Conservation (phyloP, 1,139 yeast genomes). For the Barnettozyma hawaiiensis region DNA sequence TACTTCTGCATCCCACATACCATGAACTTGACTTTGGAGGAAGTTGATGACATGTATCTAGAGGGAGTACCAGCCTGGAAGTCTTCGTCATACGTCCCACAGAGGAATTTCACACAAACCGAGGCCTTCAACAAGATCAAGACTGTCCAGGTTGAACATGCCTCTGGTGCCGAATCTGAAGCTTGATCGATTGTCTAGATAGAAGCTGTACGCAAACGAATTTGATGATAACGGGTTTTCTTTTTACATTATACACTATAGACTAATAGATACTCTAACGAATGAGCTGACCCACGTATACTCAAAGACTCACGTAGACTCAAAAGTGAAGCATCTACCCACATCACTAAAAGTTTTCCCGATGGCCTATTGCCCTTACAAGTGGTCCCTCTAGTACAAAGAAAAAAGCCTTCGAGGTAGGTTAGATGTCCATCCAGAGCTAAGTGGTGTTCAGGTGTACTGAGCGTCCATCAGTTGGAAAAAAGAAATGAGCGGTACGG, state of each 20-base stretch:
- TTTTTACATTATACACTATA: no score
- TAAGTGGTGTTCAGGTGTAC: no score
- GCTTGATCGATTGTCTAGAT: no score
- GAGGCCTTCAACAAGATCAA: slow-evolving; percentile 21
- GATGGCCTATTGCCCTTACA: no score
- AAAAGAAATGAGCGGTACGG: slow-evolving; percentile 26
- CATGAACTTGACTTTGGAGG: slow-evolving; percentile 65
- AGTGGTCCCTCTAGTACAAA: no score
- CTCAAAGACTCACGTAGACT: no score
- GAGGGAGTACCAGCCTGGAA: slow-evolving; percentile 37
- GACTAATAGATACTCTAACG: neutral
- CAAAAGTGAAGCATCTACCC: no score
- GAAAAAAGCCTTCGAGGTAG: no score
- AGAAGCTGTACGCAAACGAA: neutral
- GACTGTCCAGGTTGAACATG: slow-evolving; percentile 17
- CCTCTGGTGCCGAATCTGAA: slow-evolving; percentile 3
- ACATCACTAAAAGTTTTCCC: no score
- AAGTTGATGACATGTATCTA: slow-evolving; percentile 57
- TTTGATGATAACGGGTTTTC: neutral
- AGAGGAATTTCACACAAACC: slow-evolving; percentile 20
- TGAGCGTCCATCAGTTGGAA: no score
- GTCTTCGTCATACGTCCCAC: slow-evolving; percentile 24
- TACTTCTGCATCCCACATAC: slow-evolving; percentile 68
- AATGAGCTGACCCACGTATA: no score
- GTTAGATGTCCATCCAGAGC: no score